These are phyloP conservation scores for Epichloe glyceriae DNA, from an alignment of 2,329 filamentous ascomycete genomes.

Conservation along the genomic window DNA sequence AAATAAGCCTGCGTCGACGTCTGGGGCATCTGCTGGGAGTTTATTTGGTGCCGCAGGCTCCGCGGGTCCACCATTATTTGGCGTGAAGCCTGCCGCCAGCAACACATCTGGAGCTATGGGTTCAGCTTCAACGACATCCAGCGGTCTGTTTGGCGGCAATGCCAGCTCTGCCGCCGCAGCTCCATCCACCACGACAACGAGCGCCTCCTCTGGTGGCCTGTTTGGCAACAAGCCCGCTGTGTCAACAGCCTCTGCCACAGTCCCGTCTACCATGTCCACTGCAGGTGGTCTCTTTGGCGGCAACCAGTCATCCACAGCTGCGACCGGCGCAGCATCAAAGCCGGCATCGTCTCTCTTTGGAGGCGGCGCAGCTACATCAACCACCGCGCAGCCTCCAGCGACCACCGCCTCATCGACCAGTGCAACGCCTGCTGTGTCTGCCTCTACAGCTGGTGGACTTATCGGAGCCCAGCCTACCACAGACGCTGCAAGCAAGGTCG, in stretches of 20 bases:
- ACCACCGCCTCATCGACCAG: slow-evolving; percentile 16
- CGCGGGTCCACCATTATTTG: slow-evolving; percentile 24
- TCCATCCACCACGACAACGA: slow-evolving; percentile 14
- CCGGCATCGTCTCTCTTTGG: slow-evolving; percentile 9
- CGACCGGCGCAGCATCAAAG: slow-evolving; percentile 6
- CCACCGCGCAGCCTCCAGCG: slow-evolving; percentile 16
- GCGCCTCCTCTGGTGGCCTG: slow-evolving; percentile 15
- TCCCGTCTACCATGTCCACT: slow-evolving; percentile 18
- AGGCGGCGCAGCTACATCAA: slow-evolving; percentile 12
- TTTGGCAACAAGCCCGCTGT: slow-evolving; percentile 22
- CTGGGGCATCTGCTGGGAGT: slow-evolving; percentile 11
- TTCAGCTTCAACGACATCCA: slow-evolving; percentile 21
- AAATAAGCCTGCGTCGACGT: slow-evolving; percentile 12
- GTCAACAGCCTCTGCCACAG: slow-evolving; percentile 14
- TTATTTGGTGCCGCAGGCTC: slow-evolving; percentile 16
- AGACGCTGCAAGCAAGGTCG: slow-evolving; percentile 12
- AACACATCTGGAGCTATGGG: slow-evolving; percentile 19
- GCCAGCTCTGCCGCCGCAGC: slow-evolving; percentile 12
- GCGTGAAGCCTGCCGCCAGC: slow-evolving; percentile 25
- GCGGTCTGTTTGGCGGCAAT: slow-evolving; percentile 19
- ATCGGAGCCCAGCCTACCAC: slow-evolving; percentile 23
- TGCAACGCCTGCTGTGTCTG: slow-evolving; percentile 15
- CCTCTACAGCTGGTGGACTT: slow-evolving; percentile 11
- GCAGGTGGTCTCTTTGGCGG: slow-evolving; percentile 20
- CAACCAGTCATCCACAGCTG: slow-evolving; percentile 8